These are phyloP conservation scores for Plectranthus barbatus DNA, from an alignment of 257 asterid genomes.

Conservation along the genomic window DNA sequence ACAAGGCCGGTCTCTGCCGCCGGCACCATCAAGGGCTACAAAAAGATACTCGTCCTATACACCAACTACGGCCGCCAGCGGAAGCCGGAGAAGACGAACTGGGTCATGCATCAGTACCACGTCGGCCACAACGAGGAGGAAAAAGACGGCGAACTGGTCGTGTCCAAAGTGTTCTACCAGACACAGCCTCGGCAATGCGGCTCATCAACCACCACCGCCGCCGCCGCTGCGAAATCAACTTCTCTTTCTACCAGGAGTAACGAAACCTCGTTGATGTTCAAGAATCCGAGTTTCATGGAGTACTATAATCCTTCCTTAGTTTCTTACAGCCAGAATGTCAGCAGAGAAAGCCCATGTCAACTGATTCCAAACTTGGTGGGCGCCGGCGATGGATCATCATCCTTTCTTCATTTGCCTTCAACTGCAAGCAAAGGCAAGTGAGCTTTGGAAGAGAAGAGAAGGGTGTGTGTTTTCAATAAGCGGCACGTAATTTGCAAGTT, in stretches of 20 bases:
- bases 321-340: slow-evolving; percentile 15
- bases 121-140: slow-evolving; percentile 77
- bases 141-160: slow-evolving; percentile 79
- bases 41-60: slow-evolving; percentile 80
- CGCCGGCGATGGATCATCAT: slow-evolving; percentile 43
- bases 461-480: too few relatives aligned
- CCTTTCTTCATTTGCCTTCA: slow-evolving; percentile 54
- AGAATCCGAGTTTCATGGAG: slow-evolving; percentile 18
- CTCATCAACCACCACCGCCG: slow-evolving; percentile 27
- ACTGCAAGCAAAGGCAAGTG: slow-evolving; percentile 52
- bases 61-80: slow-evolving; percentile 82
- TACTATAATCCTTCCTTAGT: slow-evolving; percentile 29
- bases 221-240: neutral
- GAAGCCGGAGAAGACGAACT: slow-evolving; percentile 83
- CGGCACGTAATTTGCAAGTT: too few relatives aligned
- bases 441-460: neutral
- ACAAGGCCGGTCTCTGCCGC: slow-evolving; percentile 47
- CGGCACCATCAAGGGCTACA: slow-evolving; percentile 56
- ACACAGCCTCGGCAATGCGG: slow-evolving; percentile 88
- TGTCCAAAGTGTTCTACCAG: slow-evolving; percentile 91
- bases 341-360: slow-evolving; percentile 24
- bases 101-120: slow-evolving; percentile 98
- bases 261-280: neutral
- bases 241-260: neutral
- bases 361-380: slow-evolving; percentile 32